Evolutionary conservation across 306 rosid species (phyloP).

Genomic region (Ceratonia siliqua): DNA sequence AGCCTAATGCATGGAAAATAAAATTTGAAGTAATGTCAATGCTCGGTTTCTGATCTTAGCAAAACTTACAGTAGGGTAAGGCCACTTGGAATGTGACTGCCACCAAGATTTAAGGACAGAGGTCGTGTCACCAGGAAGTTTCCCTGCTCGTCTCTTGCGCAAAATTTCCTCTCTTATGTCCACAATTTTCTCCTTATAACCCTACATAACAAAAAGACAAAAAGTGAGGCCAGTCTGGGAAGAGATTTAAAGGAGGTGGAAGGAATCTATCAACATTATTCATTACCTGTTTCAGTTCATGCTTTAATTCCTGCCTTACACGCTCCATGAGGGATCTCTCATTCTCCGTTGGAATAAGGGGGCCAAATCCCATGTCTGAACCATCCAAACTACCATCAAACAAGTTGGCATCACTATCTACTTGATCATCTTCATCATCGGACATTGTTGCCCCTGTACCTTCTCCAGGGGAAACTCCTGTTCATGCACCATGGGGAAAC

Average conservation of each 20-base stretch:
- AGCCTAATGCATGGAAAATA: background rate
- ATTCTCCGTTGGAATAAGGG: conserved; percentile 93
- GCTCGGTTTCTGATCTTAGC: conserved; percentile 7
- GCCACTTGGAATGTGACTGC: conserved; percentile 98
- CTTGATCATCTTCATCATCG: conserved; percentile 91
- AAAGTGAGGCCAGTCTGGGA: conserved; percentile 11
- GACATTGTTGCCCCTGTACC: conserved; percentile 99
- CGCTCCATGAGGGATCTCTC: conserved; percentile 99
- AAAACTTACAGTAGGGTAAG: conserved; percentile 87
- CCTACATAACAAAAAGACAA: conserved; percentile 42
- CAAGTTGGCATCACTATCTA: conserved; percentile 78
- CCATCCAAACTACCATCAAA: conserved; percentile 86
- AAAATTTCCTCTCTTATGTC: conserved; percentile 95
- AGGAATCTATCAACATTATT: conserved; percentile 10
- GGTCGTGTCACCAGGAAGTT: conserved; percentile 98
- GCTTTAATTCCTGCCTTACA: conserved; percentile 93
- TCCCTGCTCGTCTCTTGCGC: conserved; percentile 99
- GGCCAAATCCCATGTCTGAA: conserved; percentile 95
- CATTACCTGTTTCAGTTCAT: conserved; percentile 82
- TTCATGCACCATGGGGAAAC: conserved; percentile 24
- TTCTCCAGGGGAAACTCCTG: conserved; percentile 97
- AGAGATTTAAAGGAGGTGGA: background rate
- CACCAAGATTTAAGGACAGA: conserved; percentile 97
- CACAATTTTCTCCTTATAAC: conserved; percentile 94
- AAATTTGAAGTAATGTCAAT: background rate